Base-by-base conservation (phyloP, 495 filamentous ascomycete genomes). In the Aspergillus saccharolyticus region DNA sequence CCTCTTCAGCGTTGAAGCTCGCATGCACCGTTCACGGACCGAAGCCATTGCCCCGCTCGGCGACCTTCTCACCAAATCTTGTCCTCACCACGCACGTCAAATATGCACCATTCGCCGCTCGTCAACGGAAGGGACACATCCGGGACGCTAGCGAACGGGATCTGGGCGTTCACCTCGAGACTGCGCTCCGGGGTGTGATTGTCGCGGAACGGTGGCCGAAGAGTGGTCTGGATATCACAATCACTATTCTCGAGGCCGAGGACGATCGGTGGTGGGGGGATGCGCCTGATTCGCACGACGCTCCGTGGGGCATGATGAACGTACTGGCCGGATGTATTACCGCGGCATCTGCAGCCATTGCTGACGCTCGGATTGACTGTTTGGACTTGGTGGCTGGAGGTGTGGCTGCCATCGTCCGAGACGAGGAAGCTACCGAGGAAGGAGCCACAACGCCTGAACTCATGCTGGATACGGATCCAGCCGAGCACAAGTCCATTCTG, bases 171-270 rank as follows among this genome's bases (percentile, higher is more conserved):
- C 95, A 97, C 67, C 74, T 98, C 10, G 92, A 97, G 69, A 90
- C 90, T 8, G 94, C 95, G 49, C 78, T 98, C 22, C 78, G 89
- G 24, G 92, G 95, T 3, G 87, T 89, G 2, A 86, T 97, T 48
- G 91, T 97, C 60, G 90, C 89, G 14, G 89, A 94, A 63, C 80
- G 91, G 30, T 98, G 94, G 90, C 94, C 94, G 17, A 98, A 98
- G 79, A 96, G 89, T 67, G 91, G 91, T 17, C 84, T 96, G 14
- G 94, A 98, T 60, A 85, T 97, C 28, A 86, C 95, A 8, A 80
- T 98, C 53, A 97, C 91, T 0, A 84, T 98, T 43, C 75, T 98
- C 15, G 94, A 98, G 74, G 95, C 90, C 6, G 94, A 97, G 60
- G 85, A 84, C 57, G 87, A 88, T 53, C 80, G 83, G 53, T 82